phyloP scores from a whole-genome alignment of 257 asterid species.

The Nicotiana obtusifolia region DNA sequence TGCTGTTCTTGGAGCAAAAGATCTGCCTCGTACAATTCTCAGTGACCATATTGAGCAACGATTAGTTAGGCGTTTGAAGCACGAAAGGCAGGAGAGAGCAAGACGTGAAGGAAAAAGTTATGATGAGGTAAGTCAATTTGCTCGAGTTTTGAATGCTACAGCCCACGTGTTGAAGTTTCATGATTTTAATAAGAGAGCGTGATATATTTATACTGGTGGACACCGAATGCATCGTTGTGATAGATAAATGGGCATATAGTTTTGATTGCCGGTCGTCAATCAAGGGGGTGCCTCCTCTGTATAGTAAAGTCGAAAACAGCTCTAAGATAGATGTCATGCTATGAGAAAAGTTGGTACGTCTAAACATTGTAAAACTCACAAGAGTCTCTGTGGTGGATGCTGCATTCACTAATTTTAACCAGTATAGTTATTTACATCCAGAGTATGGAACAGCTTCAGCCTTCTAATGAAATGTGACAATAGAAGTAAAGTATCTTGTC shows the following conservation, averaged over 20 bases:
- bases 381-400: conserved; percentile 2
- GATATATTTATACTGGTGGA: background rate
- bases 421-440: background rate
- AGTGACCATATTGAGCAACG: conserved; percentile 94
- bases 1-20: conserved; percentile 99
- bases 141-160: background rate
- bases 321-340: background rate
- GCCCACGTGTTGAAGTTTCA: background rate
- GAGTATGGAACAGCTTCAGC: background rate
- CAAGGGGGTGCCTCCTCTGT: background rate
- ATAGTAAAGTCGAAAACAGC: background rate
- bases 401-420: background rate
- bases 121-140: conserved; percentile 64
- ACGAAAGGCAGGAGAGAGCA: conserved; percentile 87
- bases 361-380: background rate
- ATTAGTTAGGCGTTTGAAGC: conserved; percentile 56
- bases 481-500: background rate
- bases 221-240: background rate
- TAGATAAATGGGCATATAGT: background rate
- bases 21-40: conserved; percentile 83
- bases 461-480: background rate
- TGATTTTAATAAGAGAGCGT: background rate
- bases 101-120: conserved; percentile 63
- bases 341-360: background rate
- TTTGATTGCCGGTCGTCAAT: background rate